phyloP scores from a whole-genome alignment of 441 rosid species.

The Geranium incanum region DNA sequence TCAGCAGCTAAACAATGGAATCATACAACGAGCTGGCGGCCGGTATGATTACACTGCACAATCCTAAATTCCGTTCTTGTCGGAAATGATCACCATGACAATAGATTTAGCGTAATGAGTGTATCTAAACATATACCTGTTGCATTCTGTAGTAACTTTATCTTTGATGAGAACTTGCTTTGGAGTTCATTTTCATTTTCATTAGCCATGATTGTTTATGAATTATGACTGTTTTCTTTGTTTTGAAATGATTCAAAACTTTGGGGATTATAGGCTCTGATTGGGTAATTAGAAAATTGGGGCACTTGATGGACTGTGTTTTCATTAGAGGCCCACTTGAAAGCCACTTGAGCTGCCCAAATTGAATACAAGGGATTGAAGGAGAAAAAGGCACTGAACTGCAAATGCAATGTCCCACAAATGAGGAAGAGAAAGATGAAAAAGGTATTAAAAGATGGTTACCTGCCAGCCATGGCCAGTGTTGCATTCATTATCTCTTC shows the following conservation, averaged over 20 bases:
- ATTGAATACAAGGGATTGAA: not conserved
- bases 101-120: not conserved
- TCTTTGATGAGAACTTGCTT: not conserved
- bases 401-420: not conserved
- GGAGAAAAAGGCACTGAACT: not conserved
- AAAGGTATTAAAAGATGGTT: not conserved
- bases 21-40: not conserved
- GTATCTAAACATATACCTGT: not conserved
- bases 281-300: not conserved
- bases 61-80: not conserved
- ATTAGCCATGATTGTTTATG: not conserved
- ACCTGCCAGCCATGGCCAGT: no score
- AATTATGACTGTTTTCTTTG: no score
- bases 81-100: not conserved
- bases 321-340: not conserved
- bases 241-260: no score
- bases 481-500: not conserved
- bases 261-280: no score
- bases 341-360: not conserved
- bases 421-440: not conserved
- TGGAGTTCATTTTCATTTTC: not conserved
- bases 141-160: not conserved
- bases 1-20: conserved; percentile 27
- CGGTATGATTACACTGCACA: not conserved
- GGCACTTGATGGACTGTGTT: not conserved